Percentiles rank a stretch among this genome's conserved stretches.
These are phyloP conservation scores for Iberis pinnata DNA, from an alignment of 345 rosid genomes.

Conservation along the genomic window DNA sequence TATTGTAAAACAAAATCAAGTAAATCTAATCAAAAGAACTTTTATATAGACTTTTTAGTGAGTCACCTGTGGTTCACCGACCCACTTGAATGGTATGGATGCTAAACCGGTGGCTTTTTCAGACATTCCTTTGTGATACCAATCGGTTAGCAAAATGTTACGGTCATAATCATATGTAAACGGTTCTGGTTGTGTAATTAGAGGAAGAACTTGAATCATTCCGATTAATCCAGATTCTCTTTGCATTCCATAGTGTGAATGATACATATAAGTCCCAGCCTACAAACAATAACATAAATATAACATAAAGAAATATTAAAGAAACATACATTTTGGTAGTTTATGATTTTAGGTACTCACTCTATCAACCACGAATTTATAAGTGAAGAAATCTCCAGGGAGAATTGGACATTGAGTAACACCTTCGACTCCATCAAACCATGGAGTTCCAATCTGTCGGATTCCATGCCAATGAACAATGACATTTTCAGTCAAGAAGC, in stretches of 20 bases:
- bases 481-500: constrained; percentile 47
- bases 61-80: constrained; percentile 67
- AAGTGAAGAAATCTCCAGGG: constrained; percentile 58
- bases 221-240: constrained; percentile 66
- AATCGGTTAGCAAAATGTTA: constrained; percentile 58
- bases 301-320: not conserved
- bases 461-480: constrained; percentile 86
- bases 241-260: constrained; percentile 80
- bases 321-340: not conserved
- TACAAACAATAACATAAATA: constrained; percentile 15
- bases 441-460: constrained; percentile 64
- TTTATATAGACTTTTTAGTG: not conserved
- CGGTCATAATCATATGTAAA: constrained; percentile 52
- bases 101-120: constrained; percentile 59
- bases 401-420: constrained; percentile 69
- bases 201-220: constrained; percentile 47
- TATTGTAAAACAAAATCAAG: not conserved
- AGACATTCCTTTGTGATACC: constrained; percentile 60
- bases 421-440: constrained; percentile 71
- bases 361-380: constrained; percentile 63
- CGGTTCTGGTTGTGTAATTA: constrained; percentile 46
- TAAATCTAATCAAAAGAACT: not conserved
- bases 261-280: constrained; percentile 72
- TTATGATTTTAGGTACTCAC: constrained; percentile 30
- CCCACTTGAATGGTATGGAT: constrained; percentile 57